Evolutionary conservation across 306 rosid genomes (phyloP).

Genomic region (Prosopis cineraria): DNA sequence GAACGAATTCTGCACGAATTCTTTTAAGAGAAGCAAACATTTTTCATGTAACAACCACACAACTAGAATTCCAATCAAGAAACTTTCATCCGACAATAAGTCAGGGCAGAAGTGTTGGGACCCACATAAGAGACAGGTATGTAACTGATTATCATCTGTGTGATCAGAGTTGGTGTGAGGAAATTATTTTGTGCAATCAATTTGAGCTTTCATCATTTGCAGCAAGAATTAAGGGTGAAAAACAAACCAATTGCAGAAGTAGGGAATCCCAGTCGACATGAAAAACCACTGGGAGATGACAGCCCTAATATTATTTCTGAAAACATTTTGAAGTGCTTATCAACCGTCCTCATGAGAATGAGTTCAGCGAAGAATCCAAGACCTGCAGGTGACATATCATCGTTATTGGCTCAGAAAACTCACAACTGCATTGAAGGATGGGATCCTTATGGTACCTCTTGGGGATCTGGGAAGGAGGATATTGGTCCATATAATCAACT

Average conservation of each 20-base stretch:
- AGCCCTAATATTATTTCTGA: conserved; percentile 78
- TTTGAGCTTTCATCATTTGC: conserved; percentile 41
- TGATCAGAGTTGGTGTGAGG: conserved; percentile 23
- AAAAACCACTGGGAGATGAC: conserved; percentile 49
- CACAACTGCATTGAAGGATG: conserved; percentile 42
- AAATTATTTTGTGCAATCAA: conserved; percentile 26
- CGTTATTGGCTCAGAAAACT: conserved; percentile 38
- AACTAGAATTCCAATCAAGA: conserved; percentile 46
- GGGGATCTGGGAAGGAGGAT: conserved; percentile 70
- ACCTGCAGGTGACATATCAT: conserved; percentile 40
- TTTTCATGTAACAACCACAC: conserved; percentile 36
- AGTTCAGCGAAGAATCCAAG: conserved; percentile 56
- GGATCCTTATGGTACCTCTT: conserved; percentile 74
- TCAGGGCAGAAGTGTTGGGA: conserved; percentile 47
- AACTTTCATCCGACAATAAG: conserved; percentile 45
- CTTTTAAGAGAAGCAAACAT: conserved; percentile 46
- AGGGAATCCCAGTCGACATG: conserved; percentile 41
- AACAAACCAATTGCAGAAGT: conserved; percentile 44
- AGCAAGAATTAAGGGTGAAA: conserved; percentile 58
- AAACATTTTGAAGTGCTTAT: conserved; percentile 77
- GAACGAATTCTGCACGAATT: conserved; percentile 49
- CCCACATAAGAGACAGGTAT: conserved; percentile 57
- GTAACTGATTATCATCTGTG: conserved; percentile 24
- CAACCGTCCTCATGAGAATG: conserved; percentile 76
- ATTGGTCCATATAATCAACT: conserved; percentile 76